phyloP scores from a whole-genome alignment of 2,329 filamentous ascomycete species.

The Alternaria arborescens region DNA sequence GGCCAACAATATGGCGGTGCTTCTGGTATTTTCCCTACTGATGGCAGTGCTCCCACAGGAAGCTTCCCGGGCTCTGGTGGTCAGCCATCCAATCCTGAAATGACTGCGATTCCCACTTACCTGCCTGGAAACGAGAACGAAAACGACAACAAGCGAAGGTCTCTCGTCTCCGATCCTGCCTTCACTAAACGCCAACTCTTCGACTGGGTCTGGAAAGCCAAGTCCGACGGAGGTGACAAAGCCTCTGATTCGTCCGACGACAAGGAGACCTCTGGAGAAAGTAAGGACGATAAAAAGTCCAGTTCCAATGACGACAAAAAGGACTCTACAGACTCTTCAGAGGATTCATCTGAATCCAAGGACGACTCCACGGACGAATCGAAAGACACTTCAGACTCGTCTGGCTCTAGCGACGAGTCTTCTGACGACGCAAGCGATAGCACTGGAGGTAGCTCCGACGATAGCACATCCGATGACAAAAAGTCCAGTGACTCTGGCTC shows the following conservation, averaged over 20 bases:
- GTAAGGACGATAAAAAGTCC: background rate
- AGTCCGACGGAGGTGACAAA: background rate
- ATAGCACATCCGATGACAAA: background rate
- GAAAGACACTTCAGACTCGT: background rate
- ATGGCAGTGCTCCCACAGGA: conserved; percentile 15
- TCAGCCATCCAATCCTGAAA: conserved; percentile 1
- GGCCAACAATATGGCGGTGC: background rate
- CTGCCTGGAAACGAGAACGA: conserved; percentile 7
- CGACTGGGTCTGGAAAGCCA: background rate
- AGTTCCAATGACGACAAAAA: background rate
- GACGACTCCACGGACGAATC: background rate
- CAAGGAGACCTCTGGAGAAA: background rate
- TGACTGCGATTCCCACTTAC: conserved; percentile 16
- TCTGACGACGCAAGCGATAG: background rate
- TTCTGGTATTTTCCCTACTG: conserved; percentile 16
- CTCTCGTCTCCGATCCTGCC: conserved; percentile 22
- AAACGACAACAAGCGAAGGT: conserved; percentile 10
- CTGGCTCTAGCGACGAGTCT: background rate
- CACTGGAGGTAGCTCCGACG: background rate
- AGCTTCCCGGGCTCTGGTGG: conserved; percentile 12
- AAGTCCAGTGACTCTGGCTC: background rate
- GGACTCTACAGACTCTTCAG: background rate
- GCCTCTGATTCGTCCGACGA: background rate
- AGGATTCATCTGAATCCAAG: background rate
- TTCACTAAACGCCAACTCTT: conserved; percentile 6